Percentiles rank a stretch among this genome's conserved stretches.
Evolutionary conservation across 768 basidiomycete genomes (phyloP).

Genomic region (Botryobasidium botryosum): DNA sequence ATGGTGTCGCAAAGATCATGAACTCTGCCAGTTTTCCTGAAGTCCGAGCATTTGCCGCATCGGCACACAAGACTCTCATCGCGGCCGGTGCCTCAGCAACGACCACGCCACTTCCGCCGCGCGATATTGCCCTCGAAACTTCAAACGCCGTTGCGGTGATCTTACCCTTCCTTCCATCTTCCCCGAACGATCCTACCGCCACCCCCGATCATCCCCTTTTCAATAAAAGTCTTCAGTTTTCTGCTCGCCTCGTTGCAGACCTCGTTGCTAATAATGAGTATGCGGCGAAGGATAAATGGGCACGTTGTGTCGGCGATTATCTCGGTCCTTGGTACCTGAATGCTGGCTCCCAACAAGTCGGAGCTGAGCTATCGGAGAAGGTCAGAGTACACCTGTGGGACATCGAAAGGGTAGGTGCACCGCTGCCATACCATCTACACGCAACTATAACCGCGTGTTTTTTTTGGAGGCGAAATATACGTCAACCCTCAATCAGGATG

Average conservation of each 20-base stretch:
- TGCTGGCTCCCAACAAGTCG: conserved; percentile 18
- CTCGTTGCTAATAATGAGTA: conserved; percentile 40
- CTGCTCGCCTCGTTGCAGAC: conserved; percentile 60
- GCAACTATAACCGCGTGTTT: background rate
- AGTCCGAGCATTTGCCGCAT: conserved; percentile 83
- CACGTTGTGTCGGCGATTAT: conserved; percentile 54
- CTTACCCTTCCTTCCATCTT: conserved; percentile 39
- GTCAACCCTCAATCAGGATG: conserved; percentile 18
- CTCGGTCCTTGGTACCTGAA: conserved; percentile 44
- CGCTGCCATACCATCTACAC: background rate
- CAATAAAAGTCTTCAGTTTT: conserved; percentile 46
- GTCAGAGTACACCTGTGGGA: conserved; percentile 59
- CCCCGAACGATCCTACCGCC: conserved; percentile 27
- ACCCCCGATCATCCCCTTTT: conserved; percentile 40
- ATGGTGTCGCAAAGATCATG: conserved; percentile 81
- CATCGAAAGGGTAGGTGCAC: conserved; percentile 37
- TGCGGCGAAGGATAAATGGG: conserved; percentile 45
- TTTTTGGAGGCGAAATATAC: conserved; percentile 40
- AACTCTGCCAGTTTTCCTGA: conserved; percentile 91
- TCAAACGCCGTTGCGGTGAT: conserved; percentile 38
- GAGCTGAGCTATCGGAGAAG: conserved; percentile 26
- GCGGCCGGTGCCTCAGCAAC: conserved; percentile 70
- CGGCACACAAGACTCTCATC: conserved; percentile 61
- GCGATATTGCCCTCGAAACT: conserved; percentile 52
- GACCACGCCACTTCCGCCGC: conserved; percentile 47